Base-by-base conservation (phyloP, 148 eudicot species). In the Chenopodium album region DNA sequence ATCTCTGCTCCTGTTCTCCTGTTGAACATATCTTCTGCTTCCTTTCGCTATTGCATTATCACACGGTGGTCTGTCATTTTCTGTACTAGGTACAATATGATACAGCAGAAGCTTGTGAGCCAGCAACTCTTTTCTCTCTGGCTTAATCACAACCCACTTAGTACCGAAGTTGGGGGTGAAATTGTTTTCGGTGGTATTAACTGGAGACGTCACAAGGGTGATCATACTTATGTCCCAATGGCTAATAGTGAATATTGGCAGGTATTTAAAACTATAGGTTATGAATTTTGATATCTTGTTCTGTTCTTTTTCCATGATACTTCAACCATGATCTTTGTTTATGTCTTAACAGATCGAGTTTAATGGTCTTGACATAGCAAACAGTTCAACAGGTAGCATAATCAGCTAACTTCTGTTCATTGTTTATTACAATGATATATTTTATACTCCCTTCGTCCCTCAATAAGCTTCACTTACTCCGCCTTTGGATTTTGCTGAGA, bases 141-240 rank as follows among this genome's bases (percentile, higher is more conserved):
- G 94, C 80, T 91, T n/a, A 89, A 90, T 81, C 82, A 86, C 37
- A 79, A 90, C 78, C 81, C 88, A 34, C 73, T 78, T 2, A n/a
- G n/a, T 71, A 81, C 84, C 6, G 74, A 80, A 44, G 76, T 64
- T 66, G 94, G 92, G 37, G 94, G 94, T 80, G 91, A 92, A 81
- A 85, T 92, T 75, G 85, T 92, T 46, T 90, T 92, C 72, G 94
- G 94, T 16, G 92, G 94, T 48, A 77, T 87, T 46, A 88, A 89
- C 74, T 52, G 76, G 76, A 86, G 73, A 76, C 90, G 85, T 77
- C 87, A 79, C 71, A 75, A 56, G 81, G 94, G 92, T 37, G 73
- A 86, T n/a, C 94, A 90, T 79, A 84, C 87, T 9, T 92, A 78
- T 77, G 87, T 90, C 71, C 91, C 92, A 26, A 81, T 89, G 54